Evolutionary conservation across 2,329 filamentous ascomycete species (phyloP).

Genomic region (Ophiocordyceps camponoti-saundersi): DNA sequence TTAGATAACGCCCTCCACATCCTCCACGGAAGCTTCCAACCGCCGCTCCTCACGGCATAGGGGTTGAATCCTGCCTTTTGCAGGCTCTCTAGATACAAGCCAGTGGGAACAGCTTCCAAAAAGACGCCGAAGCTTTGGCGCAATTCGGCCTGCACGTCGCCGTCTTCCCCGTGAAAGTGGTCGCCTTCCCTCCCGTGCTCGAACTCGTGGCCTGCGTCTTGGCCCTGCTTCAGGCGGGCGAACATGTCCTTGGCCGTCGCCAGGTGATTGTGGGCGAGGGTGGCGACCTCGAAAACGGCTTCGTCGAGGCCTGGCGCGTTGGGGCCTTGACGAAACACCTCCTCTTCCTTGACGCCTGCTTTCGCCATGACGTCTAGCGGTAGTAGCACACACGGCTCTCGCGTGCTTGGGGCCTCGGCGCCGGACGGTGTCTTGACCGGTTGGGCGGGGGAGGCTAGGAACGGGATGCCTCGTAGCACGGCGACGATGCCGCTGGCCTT

Average conservation of each 20-base stretch:
- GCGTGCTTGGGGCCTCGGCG: constrained; percentile 16
- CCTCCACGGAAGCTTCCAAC: constrained; percentile 76
- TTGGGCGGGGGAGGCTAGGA: constrained; percentile 60
- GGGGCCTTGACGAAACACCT: constrained; percentile 67
- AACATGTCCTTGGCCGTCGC: constrained; percentile 91
- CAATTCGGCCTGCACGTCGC: constrained; percentile 21
- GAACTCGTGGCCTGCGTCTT: constrained; percentile 69
- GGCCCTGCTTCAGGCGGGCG: constrained; percentile 55
- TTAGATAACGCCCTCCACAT: constrained; percentile 37
- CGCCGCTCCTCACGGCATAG: constrained; percentile 45
- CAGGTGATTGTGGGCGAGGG: constrained; percentile 84
- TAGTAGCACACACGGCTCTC: constrained; percentile 47
- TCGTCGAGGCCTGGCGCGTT: constrained; percentile 70
- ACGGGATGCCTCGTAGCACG: constrained; percentile 69
- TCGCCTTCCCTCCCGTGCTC: constrained; percentile 72
- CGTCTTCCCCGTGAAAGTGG: constrained; percentile 28
- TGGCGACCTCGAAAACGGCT: constrained; percentile 82
- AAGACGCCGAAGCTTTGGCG: constrained; percentile 60
- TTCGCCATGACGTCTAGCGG: constrained; percentile 85
- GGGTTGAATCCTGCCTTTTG: constrained; percentile 73
- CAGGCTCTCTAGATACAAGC: constrained; percentile 61
- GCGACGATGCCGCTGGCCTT: constrained; percentile 84
- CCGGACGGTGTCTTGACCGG: constrained; percentile 25
- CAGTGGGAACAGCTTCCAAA: constrained; percentile 62
- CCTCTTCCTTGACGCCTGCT: constrained; percentile 66